Base-by-base conservation (phyloP, 495 filamentous ascomycete species). In the Aspergillus saccharolyticus region DNA sequence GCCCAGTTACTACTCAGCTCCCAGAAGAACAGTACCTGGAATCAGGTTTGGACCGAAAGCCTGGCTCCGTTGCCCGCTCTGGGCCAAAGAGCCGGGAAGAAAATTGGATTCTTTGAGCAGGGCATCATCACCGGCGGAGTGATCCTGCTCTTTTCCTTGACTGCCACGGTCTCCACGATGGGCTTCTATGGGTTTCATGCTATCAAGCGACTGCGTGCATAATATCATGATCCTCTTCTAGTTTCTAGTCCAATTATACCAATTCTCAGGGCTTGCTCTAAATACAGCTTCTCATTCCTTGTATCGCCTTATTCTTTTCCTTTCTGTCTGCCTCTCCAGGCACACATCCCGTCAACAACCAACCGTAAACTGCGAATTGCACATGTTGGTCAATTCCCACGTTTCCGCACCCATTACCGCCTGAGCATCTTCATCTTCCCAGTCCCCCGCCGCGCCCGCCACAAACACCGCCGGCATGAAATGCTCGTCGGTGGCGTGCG, bases 341-440 rank as follows among this genome's bases (percentile, higher is more conserved):
- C n/a, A 5, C 25, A 64, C 66, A 69, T 24, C 3, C 65, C 33
- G 14, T 15, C 10, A 8, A 10, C 33, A 2, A 5, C 33, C 73
- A 1, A 80, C 70, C 33, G 75, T 81, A 66, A 78, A 82, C 65
- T 84, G 80, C 54, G 69, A 73, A 63, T 84, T 85, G 61, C 79
- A 83, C 82, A 84, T 84, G 60, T 84, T 83, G 15, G 70, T 74
- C 67, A 85, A 64, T 67, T 87, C 84, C 83, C 83, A 85, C 54
- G 74, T 78, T 69, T 87, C 82, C 0, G 83, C 84, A 10, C 66
- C 75, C 59, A 85, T 43, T 9, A 68, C 63, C 0, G 71, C 74
- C 18, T 64, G 55, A 2, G 59, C 62, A 5, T 72, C 77, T 43
- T 66, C 61, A 63, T 84, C 82, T 33, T 80, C 80, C 48, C 66